These are phyloP conservation scores for Lathyrus tuberosus DNA, from an alignment of 306 rosid genomes.

Conservation along the genomic window DNA sequence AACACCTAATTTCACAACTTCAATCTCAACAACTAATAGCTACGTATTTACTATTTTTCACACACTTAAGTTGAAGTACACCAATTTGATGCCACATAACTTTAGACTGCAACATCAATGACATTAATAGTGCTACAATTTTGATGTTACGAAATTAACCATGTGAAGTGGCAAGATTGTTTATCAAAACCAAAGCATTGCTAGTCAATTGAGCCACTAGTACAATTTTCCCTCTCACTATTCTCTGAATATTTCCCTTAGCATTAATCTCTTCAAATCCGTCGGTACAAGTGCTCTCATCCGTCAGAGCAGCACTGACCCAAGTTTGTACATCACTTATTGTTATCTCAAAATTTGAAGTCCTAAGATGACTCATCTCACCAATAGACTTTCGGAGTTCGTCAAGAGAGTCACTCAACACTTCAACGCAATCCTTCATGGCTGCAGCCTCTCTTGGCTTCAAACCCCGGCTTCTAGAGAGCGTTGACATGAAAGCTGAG, in stretches of 20 bases:
- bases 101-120: not conserved
- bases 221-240: conserved; percentile 47
- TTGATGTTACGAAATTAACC: not conserved
- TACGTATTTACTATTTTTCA: not conserved
- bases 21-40: not conserved
- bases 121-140: not conserved
- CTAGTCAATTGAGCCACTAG: conserved; percentile 62
- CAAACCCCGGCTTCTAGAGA: conserved; percentile 45
- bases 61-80: not conserved
- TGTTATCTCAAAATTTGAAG: conserved; percentile 38
- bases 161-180: conserved; percentile 50
- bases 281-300: conserved; percentile 65
- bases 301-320: conserved; percentile 82
- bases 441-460: conserved; percentile 56
- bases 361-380: conserved; percentile 50
- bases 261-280: conserved; percentile 51
- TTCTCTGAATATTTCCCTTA: conserved; percentile 41
- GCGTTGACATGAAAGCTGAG: conserved; percentile 34
- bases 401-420: conserved; percentile 58
- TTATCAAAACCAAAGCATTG: conserved; percentile 80
- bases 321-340: conserved; percentile 72
- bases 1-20: too few species aligned
- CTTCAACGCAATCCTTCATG: conserved; percentile 76
- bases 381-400: conserved; percentile 53
- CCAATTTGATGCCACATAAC: not conserved